Evolutionary conservation across 495 filamentous ascomycete species (phyloP), one percentile per base, ranked within the genome.

Genomic region (Aspergillus avenaceus): DNA sequence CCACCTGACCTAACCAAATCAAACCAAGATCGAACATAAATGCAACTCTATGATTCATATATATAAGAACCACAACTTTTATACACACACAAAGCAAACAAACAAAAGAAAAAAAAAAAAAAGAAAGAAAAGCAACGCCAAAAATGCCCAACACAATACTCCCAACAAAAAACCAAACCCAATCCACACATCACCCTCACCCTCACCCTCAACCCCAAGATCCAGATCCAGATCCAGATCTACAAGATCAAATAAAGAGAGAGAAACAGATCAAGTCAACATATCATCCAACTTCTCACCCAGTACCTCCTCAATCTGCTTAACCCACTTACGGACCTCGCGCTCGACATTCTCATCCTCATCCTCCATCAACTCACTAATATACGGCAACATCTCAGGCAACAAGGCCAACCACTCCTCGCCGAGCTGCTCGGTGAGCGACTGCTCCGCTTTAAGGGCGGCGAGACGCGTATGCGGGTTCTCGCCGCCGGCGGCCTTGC

Each of bases 331-430:
- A 61, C 86, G 75, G 8, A 88, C 88, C 73, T 96, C 92, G 56
- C 83, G 72, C 75, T 97, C 93, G 31, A 98, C 91, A 21, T 66
- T 73, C 68, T 97, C 92, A 54, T 97, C 90, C 54, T 96, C 93
- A 65, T 98, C 93, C 66, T 98, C 95, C 74, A 93, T 86, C 53
- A 95, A 60, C 69, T 98, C 93, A 52, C 86, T 91, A 43, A 98
- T 93, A 47, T 88, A 87, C 26, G 93, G 93, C 56, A 97, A 71
- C 84, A 96, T 96, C 77, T 98, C 92, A 0, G 91, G 88, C 64
- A 97, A 67, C 65, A 91, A 74, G 2, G 81, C 78, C 50, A 97
- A 67, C 95, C 95, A 97, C 55, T 97, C 93, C 58, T 97, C 90
- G 19, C 90, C 91, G 19, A 97, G 67, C 46, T 80, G 74, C 45